Evolutionary conservation across 176 grass and related monocot species (phyloP), one percentile per base, ranked within the genome.

Genomic region (Bromus sterilis): DNA sequence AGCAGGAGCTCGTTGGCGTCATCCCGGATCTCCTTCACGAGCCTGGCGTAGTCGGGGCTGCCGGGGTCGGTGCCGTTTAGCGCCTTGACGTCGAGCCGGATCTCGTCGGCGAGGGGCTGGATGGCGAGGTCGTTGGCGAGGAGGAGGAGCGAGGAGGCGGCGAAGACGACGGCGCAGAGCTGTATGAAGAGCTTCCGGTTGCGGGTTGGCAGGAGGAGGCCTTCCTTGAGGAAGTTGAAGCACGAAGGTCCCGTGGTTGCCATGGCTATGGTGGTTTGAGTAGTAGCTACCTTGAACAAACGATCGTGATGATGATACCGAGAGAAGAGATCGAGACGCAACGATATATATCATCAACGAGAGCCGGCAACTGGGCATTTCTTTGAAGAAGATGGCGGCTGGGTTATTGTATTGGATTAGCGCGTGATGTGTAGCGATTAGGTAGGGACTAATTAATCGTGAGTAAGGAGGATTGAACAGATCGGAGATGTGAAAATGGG

Each of bases 221-320:
- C 82, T 69, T 84, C 74, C 2, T 77, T 84, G 0, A 83, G 43
- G 58, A 75, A 83, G 42, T 16, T 75, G 71, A 75, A 64, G 57
- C 63, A 64, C 2, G 57, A 34, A 13, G 42, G 81, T 8, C 5
- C 21, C 15, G 55, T 61, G 9, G 70, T 28, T 10, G 40, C 42
- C 81, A 83, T 83, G 69, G 21, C 31, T 29, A 29, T 68, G n/a
- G n/a, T 37, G 6, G 36, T 7, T 5, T 8, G n/a, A n/a, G n/a
- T 1, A 5, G 36, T 37, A 37, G 36, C 36, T 37, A 37, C 36
- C 36, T 37, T 5, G 36, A 8, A 8, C n/a, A n/a, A n/a, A n/a
- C n/a, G n/a, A n/a, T n/a, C n/a, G 9, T 7, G 36, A 37, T 5
- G 36, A 37, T 37, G 36, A 8, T 8, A 37, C 36, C 4, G 36